phyloP scores from a whole-genome alignment of 1,284 basidiomycete genomes.

The Taiwanofungus camphoratus region DNA sequence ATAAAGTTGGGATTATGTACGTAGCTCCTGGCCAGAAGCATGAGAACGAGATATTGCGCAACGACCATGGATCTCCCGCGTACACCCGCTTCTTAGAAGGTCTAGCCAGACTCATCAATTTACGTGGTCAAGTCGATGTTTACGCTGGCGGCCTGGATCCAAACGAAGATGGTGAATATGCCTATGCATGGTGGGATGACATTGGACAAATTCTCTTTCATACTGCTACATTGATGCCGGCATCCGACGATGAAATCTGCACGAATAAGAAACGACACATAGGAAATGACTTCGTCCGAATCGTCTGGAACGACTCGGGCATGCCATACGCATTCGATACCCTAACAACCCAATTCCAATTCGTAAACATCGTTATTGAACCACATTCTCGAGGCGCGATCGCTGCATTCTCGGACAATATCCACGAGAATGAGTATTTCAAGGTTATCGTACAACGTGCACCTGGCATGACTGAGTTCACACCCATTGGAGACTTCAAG shows the following conservation, averaged over 20 bases:
- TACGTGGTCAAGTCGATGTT: conserved; percentile 91
- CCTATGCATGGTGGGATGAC: conserved; percentile 99
- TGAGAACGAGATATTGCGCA: conserved; percentile 86
- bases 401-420: conserved; percentile 71
- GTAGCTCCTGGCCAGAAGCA: conserved; percentile 87
- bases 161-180: conserved; percentile 87
- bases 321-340: conserved; percentile 87
- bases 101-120: conserved; percentile 82
- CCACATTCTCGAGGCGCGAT: conserved; percentile 85
- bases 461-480: conserved; percentile 85
- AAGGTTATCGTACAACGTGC: conserved; percentile 85
- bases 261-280: conserved; percentile 90
- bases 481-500: conserved; percentile 88
- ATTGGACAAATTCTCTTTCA: conserved; percentile 95
- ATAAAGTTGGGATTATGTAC: conserved; percentile 96
- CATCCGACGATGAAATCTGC: conserved; percentile 58
- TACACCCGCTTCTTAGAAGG: conserved; percentile 92
- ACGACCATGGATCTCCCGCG: conserved; percentile 89
- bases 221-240: conserved; percentile 97
- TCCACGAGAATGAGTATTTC: conserved; percentile 88
- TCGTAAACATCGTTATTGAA: conserved; percentile 96
- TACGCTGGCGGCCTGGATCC: conserved; percentile 91
- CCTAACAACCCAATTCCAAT: conserved; percentile 90
- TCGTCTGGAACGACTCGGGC: conserved; percentile 97
- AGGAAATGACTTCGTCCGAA: conserved; percentile 92